These are phyloP conservation scores for Arxiozyma slooffiae DNA, from an alignment of 1,139 yeast species.

Conservation along the genomic window DNA sequence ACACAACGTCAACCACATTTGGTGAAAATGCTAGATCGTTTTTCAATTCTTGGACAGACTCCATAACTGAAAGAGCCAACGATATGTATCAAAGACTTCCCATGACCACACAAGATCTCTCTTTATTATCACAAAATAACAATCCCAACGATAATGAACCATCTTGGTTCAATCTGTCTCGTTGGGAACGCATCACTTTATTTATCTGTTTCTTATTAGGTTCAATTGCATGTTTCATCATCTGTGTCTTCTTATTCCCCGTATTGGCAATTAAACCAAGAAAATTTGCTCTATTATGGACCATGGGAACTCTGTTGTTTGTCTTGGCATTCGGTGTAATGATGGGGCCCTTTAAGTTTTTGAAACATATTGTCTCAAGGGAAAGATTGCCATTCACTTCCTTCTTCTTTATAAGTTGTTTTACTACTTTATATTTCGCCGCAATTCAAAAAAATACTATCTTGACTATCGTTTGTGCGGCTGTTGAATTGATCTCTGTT, in stretches of 20 bases:
- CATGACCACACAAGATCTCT: constrained; percentile 40
- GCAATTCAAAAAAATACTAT: constrained; percentile 57
- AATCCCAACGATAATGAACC: constrained; percentile 40
- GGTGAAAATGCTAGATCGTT: constrained; percentile 31
- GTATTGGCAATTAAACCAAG: constrained; percentile 83
- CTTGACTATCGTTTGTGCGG: constrained; percentile 64
- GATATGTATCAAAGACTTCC: constrained; percentile 47
- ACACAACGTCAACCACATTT: constrained; percentile 8
- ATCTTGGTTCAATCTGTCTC: constrained; percentile 48
- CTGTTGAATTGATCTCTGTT: constrained; percentile 74
- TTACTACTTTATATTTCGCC: constrained; percentile 53
- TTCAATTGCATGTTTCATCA: constrained; percentile 65
- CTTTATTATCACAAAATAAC: constrained; percentile 18
- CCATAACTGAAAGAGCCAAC: constrained; percentile 35
- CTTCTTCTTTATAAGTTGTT: constrained; percentile 67
- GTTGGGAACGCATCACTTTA: constrained; percentile 72
- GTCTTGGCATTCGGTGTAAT: constrained; percentile 82
- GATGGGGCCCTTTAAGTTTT: constrained; percentile 82
- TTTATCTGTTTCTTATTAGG: constrained; percentile 72
- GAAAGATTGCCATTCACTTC: constrained; percentile 71
- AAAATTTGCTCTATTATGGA: constrained; percentile 85
- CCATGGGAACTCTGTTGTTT: constrained; percentile 79
- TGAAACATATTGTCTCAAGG: constrained; percentile 62
- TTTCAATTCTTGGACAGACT: constrained; percentile 34
- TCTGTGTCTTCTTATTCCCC: constrained; percentile 79